A percentile compares a stretch with the other conserved stretches of the same genome.
Evolutionary conservation across 352 stramenopile genomes (phyloP).

Genomic region (Phytophthora nicotianae): DNA sequence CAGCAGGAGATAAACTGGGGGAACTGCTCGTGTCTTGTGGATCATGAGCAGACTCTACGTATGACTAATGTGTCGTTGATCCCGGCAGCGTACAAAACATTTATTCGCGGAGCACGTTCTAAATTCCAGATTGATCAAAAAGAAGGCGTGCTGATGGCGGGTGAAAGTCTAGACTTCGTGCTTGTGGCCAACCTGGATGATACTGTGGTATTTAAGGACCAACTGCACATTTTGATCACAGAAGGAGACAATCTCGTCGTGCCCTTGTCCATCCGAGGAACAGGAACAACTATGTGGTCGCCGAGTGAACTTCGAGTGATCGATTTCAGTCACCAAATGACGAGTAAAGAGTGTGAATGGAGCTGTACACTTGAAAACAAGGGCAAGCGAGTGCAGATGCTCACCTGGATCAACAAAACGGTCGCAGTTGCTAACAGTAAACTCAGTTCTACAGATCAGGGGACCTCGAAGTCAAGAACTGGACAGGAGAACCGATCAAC

Average conservation of each 20-base stretch:
- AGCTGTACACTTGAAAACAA: slow-evolving; percentile 96
- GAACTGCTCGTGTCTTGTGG: slow-evolving; percentile 88
- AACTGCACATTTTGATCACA: slow-evolving; percentile 92
- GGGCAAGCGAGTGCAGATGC: slow-evolving; percentile 89
- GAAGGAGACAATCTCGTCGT: slow-evolving; percentile 93
- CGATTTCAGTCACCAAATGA: slow-evolving; percentile 94
- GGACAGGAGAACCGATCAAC: slow-evolving; percentile 11
- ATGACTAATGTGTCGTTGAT: slow-evolving; percentile 93
- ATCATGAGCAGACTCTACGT: slow-evolving; percentile 69
- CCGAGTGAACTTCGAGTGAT: slow-evolving; percentile 87
- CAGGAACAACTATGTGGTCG: slow-evolving; percentile 94
- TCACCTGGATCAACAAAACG: slow-evolving; percentile 92
- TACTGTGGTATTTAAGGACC: slow-evolving; percentile 91
- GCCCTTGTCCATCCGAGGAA: slow-evolving; percentile 90
- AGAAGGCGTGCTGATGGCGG: slow-evolving; percentile 86
- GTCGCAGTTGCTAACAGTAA: slow-evolving; percentile 29
- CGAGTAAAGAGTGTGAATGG: slow-evolving; percentile 86
- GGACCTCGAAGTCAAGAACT: slow-evolving; percentile 21
- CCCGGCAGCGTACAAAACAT: slow-evolving; percentile 91
- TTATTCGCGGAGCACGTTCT: slow-evolving; percentile 91
- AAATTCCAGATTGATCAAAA: slow-evolving; percentile 93
- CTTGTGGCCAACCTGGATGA: slow-evolving; percentile 95
- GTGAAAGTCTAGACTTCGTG: slow-evolving; percentile 70
- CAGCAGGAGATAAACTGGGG: slow-evolving; percentile 90
- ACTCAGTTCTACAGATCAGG: slow-evolving; percentile 15